These are phyloP conservation scores for Phaeosphaeriaceae sp. DNA, from an alignment of 2,329 filamentous ascomycete species.

Conservation along the genomic window DNA sequence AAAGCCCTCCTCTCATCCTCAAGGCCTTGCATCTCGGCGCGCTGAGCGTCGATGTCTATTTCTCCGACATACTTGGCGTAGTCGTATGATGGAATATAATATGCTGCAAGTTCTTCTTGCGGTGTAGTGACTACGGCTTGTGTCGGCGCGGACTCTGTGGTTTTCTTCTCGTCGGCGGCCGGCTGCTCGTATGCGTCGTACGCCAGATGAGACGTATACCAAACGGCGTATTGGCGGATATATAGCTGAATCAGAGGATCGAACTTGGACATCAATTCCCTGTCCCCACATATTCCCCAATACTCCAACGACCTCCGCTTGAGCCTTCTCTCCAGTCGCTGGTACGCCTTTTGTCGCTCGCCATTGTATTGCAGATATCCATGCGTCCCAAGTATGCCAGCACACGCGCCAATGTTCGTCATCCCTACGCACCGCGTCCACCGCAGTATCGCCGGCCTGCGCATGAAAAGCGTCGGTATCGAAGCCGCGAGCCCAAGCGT, in stretches of 20 bases:
- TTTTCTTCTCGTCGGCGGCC: conserved; percentile 5
- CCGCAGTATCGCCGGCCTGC: conserved; percentile 26
- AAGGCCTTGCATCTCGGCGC: conserved; percentile 16
- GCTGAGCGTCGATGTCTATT: conserved; percentile 19
- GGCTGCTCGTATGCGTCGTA: conserved; percentile 21
- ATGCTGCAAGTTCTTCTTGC: conserved; percentile 13
- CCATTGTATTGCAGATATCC: conserved; percentile 37
- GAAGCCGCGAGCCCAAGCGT: conserved; percentile 29
- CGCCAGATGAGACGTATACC: conserved; percentile 30
- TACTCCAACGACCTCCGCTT: conserved; percentile 31
- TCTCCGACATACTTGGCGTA: conserved; percentile 25
- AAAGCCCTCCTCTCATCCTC: conserved; percentile 20
- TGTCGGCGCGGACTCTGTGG: neutral
- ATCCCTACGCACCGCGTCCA: conserved; percentile 34
- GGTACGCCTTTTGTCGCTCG: conserved; percentile 32
- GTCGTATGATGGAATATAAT: conserved; percentile 28
- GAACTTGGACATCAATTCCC: conserved; percentile 31
- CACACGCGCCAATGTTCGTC: conserved; percentile 32
- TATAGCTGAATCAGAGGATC: conserved; percentile 34
- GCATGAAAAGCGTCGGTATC: conserved; percentile 27
- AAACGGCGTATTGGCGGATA: conserved; percentile 32
- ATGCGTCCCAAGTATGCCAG: conserved; percentile 29
- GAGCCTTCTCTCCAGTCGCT: conserved; percentile 18
- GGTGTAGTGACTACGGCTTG: neutral
- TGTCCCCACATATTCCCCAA: conserved; percentile 34